A percentile compares a stretch with the other conserved stretches of the same genome.
phyloP scores from a whole-genome alignment of 192 early-diverging fungal species.

The Martensiomyces pterosporus region DNA sequence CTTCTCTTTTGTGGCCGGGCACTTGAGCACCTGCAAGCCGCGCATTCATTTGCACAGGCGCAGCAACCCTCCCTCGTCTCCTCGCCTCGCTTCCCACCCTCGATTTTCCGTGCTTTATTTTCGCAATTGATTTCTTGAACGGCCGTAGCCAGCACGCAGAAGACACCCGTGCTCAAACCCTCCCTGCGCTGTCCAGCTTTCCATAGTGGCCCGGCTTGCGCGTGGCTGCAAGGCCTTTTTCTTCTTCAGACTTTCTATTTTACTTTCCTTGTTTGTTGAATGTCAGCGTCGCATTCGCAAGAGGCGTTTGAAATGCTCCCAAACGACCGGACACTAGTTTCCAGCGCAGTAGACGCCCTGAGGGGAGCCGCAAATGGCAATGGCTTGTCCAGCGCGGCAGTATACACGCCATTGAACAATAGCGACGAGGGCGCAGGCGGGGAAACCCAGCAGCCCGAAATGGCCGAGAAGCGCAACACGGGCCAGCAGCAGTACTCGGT shows the following conservation, averaged over 20 bases:
- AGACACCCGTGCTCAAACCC: no score
- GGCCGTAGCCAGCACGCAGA: no score
- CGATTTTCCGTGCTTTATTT: background rate
- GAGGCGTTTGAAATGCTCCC: background rate
- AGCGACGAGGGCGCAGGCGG: constrained; percentile 2
- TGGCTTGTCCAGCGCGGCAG: background rate
- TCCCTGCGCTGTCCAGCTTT: no score
- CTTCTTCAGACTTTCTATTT: no score
- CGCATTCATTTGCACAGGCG: background rate
- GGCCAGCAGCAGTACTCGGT: constrained; percentile 23
- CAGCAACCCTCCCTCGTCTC: background rate
- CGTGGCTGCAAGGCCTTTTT: no score
- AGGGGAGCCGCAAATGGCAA: background rate
- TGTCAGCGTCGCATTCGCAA: background rate
- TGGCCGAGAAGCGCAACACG: background rate
- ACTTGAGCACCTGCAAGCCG: background rate
- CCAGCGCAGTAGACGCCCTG: background rate
- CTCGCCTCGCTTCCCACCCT: background rate
- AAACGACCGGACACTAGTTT: background rate
- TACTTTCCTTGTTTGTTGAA: no score
- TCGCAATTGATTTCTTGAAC: no score
- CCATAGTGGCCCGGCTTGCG: no score
- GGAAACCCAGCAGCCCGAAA: background rate
- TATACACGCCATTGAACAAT: background rate
- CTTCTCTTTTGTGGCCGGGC: no score